phyloP scores from a whole-genome alignment of 108 stramenopile genomes.

The Pseudonitzschia multiseries region DNA sequence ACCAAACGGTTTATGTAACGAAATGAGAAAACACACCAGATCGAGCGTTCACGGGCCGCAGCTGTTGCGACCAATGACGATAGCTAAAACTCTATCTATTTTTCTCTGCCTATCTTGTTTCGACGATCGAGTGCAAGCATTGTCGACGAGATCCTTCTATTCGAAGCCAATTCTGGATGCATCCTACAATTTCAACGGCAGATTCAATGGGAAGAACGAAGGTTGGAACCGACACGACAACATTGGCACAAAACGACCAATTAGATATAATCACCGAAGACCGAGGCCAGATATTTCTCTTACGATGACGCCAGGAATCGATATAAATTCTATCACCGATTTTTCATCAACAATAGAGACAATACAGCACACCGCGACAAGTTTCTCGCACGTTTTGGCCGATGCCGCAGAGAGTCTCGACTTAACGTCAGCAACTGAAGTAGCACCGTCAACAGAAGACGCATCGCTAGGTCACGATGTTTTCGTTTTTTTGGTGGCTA shows the following conservation, averaged over 20 bases:
- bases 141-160: background rate
- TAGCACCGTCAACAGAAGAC: background rate
- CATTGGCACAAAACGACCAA: background rate
- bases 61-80: background rate
- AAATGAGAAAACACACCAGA: too few species aligned
- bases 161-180: background rate
- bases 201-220: too few species aligned
- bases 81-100: background rate
- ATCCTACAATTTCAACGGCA: too few species aligned
- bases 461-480: conserved; percentile 56
- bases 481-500: conserved; percentile 55
- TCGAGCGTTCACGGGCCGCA: too few species aligned
- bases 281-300: background rate
- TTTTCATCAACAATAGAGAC: background rate
- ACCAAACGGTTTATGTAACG: too few species aligned
- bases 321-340: background rate
- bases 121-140: background rate
- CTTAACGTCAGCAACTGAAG: background rate
- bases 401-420: background rate
- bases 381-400: conserved; percentile 7
- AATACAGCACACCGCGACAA: background rate
- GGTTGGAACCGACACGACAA: background rate
- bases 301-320: background rate
- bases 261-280: background rate
- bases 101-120: background rate